Evolutionary conservation across 441 rosid species (phyloP).

Genomic region (Populus hybrid): DNA sequence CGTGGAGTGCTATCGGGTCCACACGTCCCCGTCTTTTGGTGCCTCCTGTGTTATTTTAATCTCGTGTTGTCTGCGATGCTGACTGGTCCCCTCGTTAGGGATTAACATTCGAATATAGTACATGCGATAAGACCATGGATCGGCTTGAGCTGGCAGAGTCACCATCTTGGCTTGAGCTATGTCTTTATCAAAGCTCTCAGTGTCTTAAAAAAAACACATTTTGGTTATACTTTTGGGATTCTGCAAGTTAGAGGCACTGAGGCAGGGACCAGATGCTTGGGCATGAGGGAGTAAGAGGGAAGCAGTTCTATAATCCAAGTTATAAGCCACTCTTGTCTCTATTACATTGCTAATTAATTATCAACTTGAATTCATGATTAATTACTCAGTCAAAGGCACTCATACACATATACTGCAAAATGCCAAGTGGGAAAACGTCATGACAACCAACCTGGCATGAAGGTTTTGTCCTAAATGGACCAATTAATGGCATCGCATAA

Average conservation of each 20-base stretch:
- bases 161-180: slow-evolving; percentile 18
- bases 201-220: background rate
- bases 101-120: slow-evolving; percentile 2
- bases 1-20: slow-evolving; percentile 22
- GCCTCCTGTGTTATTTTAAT: background rate
- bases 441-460: slow-evolving; percentile 1
- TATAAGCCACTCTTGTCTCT: slow-evolving; percentile 10
- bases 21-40: slow-evolving; percentile 16
- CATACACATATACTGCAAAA: background rate
- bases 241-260: slow-evolving; percentile 9
- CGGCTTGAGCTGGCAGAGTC: slow-evolving; percentile 29
- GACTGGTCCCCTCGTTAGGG: slow-evolving; percentile 7
- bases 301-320: slow-evolving; percentile 4
- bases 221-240: slow-evolving; percentile 25
- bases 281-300: slow-evolving; percentile 11
- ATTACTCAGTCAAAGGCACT: slow-evolving; percentile 10
- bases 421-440: slow-evolving; percentile 7
- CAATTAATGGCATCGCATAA: slow-evolving; percentile 2
- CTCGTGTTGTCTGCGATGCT: background rate
- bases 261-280: slow-evolving; percentile 21
- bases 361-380: background rate
- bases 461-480: slow-evolving; percentile 1
- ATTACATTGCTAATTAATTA: background rate
- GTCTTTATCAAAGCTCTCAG: slow-evolving; percentile 19
- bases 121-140: background rate